Conservation (phyloP, 768 basidiomycete genomes). For the Pleurotus eryngii region DNA sequence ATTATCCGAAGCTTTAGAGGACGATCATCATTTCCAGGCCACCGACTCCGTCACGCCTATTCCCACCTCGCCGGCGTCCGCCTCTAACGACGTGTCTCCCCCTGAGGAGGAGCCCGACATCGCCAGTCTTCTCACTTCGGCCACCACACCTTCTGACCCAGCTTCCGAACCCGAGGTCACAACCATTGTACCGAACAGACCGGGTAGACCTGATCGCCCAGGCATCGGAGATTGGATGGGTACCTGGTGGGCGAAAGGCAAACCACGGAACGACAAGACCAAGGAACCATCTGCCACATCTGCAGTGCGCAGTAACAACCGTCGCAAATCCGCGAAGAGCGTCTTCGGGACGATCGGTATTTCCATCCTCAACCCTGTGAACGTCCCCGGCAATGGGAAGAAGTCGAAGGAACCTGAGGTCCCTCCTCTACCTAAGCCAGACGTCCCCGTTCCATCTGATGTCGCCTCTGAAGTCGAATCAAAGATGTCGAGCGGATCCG, state of each 20-base stretch:
- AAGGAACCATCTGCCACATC: conserved; percentile 1
- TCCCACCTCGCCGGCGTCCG: conserved; percentile 14
- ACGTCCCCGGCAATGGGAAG: conserved; percentile 19
- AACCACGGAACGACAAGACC: conserved; percentile 15
- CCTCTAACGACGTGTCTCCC: neutral
- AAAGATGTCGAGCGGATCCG: conserved; percentile 15
- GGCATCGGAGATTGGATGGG: conserved; percentile 76
- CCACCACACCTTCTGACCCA: neutral
- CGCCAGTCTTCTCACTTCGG: neutral
- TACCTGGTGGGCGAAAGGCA: conserved; percentile 64
- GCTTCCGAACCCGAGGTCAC: neutral
- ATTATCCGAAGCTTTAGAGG: conserved; percentile 51
- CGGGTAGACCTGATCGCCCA: conserved; percentile 43
- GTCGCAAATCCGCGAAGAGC: conserved; percentile 52
- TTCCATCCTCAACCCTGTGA: conserved; percentile 54
- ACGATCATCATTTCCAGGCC: conserved; percentile 37
- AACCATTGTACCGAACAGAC: neutral
- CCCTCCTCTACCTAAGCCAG: neutral
- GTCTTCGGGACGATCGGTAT: conserved; percentile 74
- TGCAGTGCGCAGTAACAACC: conserved; percentile 7
- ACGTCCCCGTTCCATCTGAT: neutral
- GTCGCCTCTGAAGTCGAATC: neutral
- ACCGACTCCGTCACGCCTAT: conserved; percentile 30
- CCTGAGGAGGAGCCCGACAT: neutral
- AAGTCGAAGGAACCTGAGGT: conserved; percentile 6